These are phyloP conservation scores for Gossypium schwendimanii DNA, from an alignment of 441 rosid genomes.

Conservation along the genomic window DNA sequence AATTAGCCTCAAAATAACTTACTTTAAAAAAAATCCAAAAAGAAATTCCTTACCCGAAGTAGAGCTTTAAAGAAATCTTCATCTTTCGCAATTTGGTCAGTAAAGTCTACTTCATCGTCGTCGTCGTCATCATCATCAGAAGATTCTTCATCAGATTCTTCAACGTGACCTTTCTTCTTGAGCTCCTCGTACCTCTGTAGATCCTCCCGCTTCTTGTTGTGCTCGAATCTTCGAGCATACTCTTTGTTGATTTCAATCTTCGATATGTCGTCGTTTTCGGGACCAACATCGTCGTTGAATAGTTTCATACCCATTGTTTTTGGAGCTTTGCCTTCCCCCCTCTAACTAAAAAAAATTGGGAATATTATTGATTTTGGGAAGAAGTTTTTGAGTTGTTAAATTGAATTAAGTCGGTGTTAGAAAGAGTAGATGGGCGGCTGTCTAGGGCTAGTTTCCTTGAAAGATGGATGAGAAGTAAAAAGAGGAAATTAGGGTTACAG, in stretches of 20 bases:
- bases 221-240: slow-evolving; percentile 39
- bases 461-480: too few species aligned
- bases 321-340: neutral
- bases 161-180: slow-evolving; percentile 38
- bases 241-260: slow-evolving; percentile 46
- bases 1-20: neutral
- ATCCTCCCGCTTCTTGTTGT: slow-evolving; percentile 64
- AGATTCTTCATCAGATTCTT: slow-evolving; percentile 26
- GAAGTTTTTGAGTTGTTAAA: neutral
- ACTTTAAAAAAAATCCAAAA: too few species aligned
- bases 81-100: slow-evolving; percentile 22
- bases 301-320: slow-evolving; percentile 34
- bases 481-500: too few species aligned
- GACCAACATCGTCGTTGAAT: slow-evolving; percentile 39
- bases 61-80: slow-evolving; percentile 39
- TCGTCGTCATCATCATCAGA: slow-evolving; percentile 12
- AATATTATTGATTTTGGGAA: neutral
- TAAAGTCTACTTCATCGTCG: slow-evolving; percentile 28
- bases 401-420: too few species aligned
- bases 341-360: neutral
- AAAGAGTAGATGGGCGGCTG: neutral
- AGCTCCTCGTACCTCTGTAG: slow-evolving; percentile 46
- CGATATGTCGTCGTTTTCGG: slow-evolving; percentile 21
- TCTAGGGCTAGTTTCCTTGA: neutral
- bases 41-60: slow-evolving; percentile 33